Evolutionary conservation across 2,329 filamentous ascomycete species (phyloP).

Genomic region (Aspergillus viridinutans): DNA sequence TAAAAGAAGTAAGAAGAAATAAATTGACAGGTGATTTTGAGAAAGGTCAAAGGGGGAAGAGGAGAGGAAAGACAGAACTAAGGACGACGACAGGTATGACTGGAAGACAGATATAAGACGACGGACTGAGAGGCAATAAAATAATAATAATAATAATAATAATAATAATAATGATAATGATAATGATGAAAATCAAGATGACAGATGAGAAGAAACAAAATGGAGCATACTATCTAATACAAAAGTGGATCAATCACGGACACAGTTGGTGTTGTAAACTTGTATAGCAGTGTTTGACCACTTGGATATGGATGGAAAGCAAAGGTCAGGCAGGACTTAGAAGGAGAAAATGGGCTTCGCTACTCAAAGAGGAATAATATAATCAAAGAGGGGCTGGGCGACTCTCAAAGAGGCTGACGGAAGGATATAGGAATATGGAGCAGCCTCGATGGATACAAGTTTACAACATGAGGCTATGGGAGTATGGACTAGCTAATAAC

Average conservation of each 20-base stretch:
- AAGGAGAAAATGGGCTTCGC: not conserved
- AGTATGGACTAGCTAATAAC: not conserved
- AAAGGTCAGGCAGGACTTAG: not conserved
- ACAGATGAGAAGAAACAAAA: not conserved
- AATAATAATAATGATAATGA: no score
- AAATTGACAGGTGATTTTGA: slow-evolving; percentile 5
- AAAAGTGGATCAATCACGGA: not conserved
- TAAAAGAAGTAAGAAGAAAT: slow-evolving; percentile 4
- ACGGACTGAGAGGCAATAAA: not conserved
- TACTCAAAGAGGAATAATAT: not conserved
- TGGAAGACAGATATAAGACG: slow-evolving; percentile 1
- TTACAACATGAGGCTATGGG: not conserved
- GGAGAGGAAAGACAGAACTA: slow-evolving; percentile 5
- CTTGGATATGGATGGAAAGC: not conserved
- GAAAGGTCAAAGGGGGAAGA: slow-evolving; percentile 13
- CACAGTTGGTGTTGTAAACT: not conserved
- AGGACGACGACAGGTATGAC: slow-evolving; percentile 9
- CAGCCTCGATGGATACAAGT: not conserved
- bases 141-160: not conserved
- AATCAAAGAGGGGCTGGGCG: not conserved
- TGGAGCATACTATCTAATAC: not conserved
- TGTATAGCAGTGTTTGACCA: not conserved
- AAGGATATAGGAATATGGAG: not conserved
- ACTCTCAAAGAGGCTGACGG: not conserved
- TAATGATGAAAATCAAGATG: not conserved